A percentile compares a stretch with the other conserved stretches of the same genome.
Evolutionary conservation across 108 stramenopile species (phyloP).

Genomic region (Tribonema minus): DNA sequence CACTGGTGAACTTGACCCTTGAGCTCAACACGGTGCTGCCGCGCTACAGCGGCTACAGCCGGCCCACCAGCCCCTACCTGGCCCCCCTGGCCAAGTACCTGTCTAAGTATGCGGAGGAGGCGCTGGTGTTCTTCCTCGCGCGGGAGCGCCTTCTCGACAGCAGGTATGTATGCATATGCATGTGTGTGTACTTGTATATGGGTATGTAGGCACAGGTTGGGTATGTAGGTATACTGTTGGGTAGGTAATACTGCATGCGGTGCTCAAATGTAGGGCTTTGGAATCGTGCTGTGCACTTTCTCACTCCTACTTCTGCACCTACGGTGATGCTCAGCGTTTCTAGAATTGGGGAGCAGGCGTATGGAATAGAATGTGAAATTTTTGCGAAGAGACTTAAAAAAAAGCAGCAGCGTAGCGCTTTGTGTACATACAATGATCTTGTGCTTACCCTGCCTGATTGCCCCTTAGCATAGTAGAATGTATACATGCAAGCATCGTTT

Average conservation of each 20-base stretch:
- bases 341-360: no score
- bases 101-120: conserved; percentile 24
- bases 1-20: conserved; percentile 24
- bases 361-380: no score
- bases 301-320: no score
- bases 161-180: background rate
- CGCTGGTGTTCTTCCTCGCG: conserved; percentile 41
- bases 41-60: conserved; percentile 35
- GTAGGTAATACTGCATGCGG: background rate
- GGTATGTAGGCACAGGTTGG: background rate
- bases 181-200: background rate
- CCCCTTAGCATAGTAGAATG: no score
- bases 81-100: conserved; percentile 40
- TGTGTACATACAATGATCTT: no score
- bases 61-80: conserved; percentile 4
- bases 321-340: no score
- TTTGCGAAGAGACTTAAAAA: no score
- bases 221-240: background rate
- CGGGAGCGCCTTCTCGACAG: conserved; percentile 5
- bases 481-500: no score
- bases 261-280: background rate
- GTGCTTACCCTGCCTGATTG: no score
- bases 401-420: no score
- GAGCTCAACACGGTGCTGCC: conserved; percentile 26
- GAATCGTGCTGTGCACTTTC: no score